phyloP scores from a whole-genome alignment of 1,139 yeast genomes.

The Petasospora fabianii region DNA sequence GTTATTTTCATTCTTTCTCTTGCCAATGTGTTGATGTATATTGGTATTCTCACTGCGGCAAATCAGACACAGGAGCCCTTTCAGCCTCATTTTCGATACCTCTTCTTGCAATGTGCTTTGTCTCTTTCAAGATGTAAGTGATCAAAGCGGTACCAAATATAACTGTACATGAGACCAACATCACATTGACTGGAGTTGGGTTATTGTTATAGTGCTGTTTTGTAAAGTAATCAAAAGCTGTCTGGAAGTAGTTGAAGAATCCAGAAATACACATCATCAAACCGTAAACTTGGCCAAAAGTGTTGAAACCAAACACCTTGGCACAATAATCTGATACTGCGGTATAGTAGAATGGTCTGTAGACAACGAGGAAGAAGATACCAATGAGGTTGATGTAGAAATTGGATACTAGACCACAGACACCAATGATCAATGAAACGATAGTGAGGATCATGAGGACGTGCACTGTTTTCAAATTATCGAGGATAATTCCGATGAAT shows the following conservation, averaged over 20 bases:
- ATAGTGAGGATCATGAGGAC: conserved; percentile 50
- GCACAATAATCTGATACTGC: conserved; percentile 89
- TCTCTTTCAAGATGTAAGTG: conserved; percentile 51
- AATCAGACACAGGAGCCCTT: conserved; percentile 45
- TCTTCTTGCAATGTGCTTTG: conserved; percentile 43
- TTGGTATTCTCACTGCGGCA: conserved; percentile 35
- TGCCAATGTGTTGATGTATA: conserved; percentile 1
- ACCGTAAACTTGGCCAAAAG: conserved; percentile 92
- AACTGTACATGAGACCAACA: conserved; percentile 50
- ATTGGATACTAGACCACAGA: conserved; percentile 58
- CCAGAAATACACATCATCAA: conserved; percentile 80
- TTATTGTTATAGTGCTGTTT: conserved; percentile 65
- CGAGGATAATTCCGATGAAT: conserved; percentile 77
- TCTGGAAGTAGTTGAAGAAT: conserved; percentile 66
- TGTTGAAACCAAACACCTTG: conserved; percentile 87
- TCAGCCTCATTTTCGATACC: conserved; percentile 62
- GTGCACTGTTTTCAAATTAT: conserved; percentile 62
- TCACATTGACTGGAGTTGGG: conserved; percentile 71
- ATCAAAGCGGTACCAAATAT: conserved; percentile 53
- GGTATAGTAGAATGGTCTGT: conserved; percentile 89
- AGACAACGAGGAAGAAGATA: conserved; percentile 67
- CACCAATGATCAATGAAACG: conserved; percentile 60
- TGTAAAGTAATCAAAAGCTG: conserved; percentile 63
- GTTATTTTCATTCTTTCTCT: background rate
- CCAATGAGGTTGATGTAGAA: conserved; percentile 58